These are phyloP conservation scores for Russula vinacea DNA, from an alignment of 768 basidiomycete genomes.

Conservation along the genomic window DNA sequence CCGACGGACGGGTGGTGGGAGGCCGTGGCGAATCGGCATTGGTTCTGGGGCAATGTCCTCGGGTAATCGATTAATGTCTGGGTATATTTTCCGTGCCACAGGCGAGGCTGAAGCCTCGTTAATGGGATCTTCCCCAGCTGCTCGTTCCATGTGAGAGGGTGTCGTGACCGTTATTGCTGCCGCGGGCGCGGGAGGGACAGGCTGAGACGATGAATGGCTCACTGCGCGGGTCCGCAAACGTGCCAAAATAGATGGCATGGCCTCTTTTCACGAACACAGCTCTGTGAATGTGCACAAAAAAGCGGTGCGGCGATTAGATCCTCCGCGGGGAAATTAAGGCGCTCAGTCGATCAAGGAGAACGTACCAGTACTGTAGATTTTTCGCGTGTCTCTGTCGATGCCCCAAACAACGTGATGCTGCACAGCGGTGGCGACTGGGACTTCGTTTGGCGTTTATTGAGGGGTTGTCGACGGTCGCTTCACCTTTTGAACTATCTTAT, in stretches of 20 bases:
- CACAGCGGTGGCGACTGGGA: constrained; percentile 1
- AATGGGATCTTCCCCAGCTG: not conserved
- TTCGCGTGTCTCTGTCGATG: not conserved
- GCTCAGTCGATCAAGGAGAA: not conserved
- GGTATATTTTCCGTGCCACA: constrained; percentile 40
- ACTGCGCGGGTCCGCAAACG: constrained; percentile 36
- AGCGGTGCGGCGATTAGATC: constrained; percentile 6
- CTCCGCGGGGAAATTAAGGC: not conserved
- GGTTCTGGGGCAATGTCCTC: constrained; percentile 31
- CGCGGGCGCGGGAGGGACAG: constrained; percentile 17
- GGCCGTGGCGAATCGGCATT: constrained; percentile 6
- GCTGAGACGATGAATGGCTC: constrained; percentile 30
- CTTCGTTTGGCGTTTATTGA: not conserved
- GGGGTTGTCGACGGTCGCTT: not conserved
- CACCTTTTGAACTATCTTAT: constrained; percentile 18
- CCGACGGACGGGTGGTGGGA: constrained; percentile 24
- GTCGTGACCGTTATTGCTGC: constrained; percentile 23
- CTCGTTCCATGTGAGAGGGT: constrained; percentile 2
- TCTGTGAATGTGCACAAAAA: not conserved
- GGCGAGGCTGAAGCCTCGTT: not conserved
- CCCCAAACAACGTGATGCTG: not conserved
- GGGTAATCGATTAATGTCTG: constrained; percentile 39
- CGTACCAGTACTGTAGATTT: not conserved
- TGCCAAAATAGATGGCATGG: constrained; percentile 36
- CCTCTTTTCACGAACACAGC: not conserved